Percentiles rank a stretch among this genome's conserved stretches.
These are phyloP conservation scores for Colletotrichum sp. DNA, from an alignment of 2,329 filamentous ascomycete species.

Conservation along the genomic window DNA sequence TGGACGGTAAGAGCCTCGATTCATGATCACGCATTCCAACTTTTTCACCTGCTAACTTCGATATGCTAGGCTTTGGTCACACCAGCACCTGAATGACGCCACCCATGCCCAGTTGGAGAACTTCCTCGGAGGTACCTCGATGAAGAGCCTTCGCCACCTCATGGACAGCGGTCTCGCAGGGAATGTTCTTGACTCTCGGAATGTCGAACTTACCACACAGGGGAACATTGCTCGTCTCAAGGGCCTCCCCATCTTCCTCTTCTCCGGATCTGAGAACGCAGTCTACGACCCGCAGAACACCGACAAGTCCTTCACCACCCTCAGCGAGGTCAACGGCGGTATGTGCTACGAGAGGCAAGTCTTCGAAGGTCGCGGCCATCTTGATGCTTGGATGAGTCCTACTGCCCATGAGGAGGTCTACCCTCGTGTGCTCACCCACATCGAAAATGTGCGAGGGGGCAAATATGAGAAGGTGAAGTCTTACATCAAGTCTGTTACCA, in stretches of 20 bases:
- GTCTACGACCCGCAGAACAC: conserved; percentile 27
- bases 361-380: conserved; percentile 25
- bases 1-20: conserved; percentile 47
- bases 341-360: conserved; percentile 29
- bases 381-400: conserved; percentile 31
- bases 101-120: conserved; percentile 66
- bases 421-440: conserved; percentile 20
- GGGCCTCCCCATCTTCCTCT: conserved; percentile 19
- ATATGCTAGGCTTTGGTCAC: conserved; percentile 53
- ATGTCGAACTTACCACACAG: background rate
- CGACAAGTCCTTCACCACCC: conserved; percentile 25
- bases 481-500: background rate
- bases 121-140: conserved; percentile 67
- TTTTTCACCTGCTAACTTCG: background rate
- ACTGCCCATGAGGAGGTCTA: conserved; percentile 24
- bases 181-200: conserved; percentile 38
- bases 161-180: conserved; percentile 59
- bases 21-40: too few relatives aligned
- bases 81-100: conserved; percentile 67
- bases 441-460: background rate
- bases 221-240: conserved; percentile 4
- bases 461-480: background rate
- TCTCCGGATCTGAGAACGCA: conserved; percentile 24
- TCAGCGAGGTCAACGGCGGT: conserved; percentile 25
- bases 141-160: conserved; percentile 59